Conservation (phyloP, 2,329 filamentous ascomycete species). For the Penicillium rolfsii region DNA sequence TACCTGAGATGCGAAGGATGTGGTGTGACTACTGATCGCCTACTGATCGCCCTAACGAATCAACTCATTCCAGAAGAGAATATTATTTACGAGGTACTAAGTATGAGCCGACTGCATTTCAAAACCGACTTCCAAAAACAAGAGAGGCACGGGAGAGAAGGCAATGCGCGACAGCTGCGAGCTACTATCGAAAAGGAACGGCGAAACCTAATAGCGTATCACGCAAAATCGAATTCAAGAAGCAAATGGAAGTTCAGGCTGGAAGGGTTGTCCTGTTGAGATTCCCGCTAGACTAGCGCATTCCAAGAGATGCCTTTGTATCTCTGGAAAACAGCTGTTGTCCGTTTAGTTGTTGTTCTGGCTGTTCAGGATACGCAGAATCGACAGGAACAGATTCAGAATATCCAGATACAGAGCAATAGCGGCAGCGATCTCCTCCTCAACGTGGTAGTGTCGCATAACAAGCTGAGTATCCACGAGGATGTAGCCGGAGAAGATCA, state of each 20-base stretch:
- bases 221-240: background rate
- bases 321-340: background rate
- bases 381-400: slow-evolving; percentile 95
- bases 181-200: background rate
- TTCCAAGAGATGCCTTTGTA: background rate
- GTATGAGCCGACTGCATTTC: background rate
- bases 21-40: background rate
- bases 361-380: slow-evolving; percentile 93
- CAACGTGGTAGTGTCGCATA: slow-evolving; percentile 93
- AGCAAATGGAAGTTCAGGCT: background rate
- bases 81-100: background rate
- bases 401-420: slow-evolving; percentile 96
- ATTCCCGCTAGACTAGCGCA: background rate
- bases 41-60: background rate
- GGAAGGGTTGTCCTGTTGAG: background rate
- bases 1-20: background rate
- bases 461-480: slow-evolving; percentile 95
- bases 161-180: background rate
- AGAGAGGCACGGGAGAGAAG: background rate
- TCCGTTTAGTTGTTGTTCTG: slow-evolving; percentile 80
- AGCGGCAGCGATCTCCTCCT: slow-evolving; percentile 94
- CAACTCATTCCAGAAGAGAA: background rate
- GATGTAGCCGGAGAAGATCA: slow-evolving; percentile 94
- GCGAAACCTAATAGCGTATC: background rate
- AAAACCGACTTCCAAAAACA: background rate